A percentile compares a stretch with the other conserved stretches of the same genome.
Conservation (phyloP, 1,284 basidiomycete genomes). For the Cryptococcus floricola region DNA sequence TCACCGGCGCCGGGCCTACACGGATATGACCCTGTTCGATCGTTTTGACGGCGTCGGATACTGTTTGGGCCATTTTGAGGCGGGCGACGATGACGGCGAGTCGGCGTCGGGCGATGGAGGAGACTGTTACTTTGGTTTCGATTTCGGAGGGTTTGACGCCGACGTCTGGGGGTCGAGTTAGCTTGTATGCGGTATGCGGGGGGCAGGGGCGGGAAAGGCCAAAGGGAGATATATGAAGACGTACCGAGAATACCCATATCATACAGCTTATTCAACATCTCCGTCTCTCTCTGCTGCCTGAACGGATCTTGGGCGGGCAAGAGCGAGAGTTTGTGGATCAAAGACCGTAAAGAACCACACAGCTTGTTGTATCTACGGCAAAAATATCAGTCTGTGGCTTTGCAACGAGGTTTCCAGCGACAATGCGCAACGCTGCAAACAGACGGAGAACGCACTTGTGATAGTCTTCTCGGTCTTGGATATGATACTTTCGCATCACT, state of each 20-base stretch:
- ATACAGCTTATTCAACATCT: slow-evolving; percentile 90
- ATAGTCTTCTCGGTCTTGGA: slow-evolving; percentile 92
- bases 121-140: slow-evolving; percentile 91
- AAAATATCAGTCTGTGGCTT: slow-evolving; percentile 2
- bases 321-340: slow-evolving; percentile 81
- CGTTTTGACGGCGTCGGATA: slow-evolving; percentile 91
- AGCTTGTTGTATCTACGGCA: slow-evolving; percentile 79
- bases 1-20: slow-evolving; percentile 92
- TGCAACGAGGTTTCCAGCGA: no score
- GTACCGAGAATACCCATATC: slow-evolving; percentile 84
- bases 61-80: slow-evolving; percentile 92
- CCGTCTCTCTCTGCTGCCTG: slow-evolving; percentile 75
- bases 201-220: no score
- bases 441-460: slow-evolving; percentile 63
- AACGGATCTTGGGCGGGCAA: slow-evolving; percentile 89
- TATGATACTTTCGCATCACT: slow-evolving; percentile 92
- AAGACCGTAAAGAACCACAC: slow-evolving; percentile 78
- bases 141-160: slow-evolving; percentile 76
- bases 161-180: slow-evolving; percentile 47
- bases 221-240: slow-evolving; percentile 4
- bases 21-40: slow-evolving; percentile 98
- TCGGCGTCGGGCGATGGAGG: slow-evolving; percentile 85
- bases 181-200: neutral
- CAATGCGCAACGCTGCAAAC: neutral
- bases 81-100: slow-evolving; percentile 90